Percentiles rank a stretch among this genome's conserved stretches.
Conservation (phyloP, 2,329 filamentous ascomycete species). For the Phialophora chinensis region DNA sequence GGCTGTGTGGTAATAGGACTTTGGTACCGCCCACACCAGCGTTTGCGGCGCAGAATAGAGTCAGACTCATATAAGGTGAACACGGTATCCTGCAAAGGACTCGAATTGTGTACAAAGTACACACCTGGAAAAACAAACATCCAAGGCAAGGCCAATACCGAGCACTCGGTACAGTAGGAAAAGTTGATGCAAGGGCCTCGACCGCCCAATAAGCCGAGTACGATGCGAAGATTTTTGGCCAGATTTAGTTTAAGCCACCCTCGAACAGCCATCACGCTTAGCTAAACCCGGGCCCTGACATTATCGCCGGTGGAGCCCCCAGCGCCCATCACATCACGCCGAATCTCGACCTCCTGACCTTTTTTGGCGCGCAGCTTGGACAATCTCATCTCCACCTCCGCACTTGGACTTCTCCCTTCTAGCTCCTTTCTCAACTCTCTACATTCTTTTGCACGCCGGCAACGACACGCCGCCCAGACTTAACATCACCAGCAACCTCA, state of each 20-base stretch:
- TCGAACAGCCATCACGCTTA: not conserved
- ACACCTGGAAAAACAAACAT: not conserved
- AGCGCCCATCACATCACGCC: not conserved
- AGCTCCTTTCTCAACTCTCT: not conserved
- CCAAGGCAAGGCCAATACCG: not conserved
- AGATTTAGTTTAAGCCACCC: constrained; percentile 8
- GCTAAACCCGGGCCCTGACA: constrained; percentile 16
- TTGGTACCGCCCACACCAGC: not conserved
- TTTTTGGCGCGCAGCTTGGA: constrained; percentile 4
- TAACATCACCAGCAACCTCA: constrained; percentile 24
- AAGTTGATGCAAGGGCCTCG: not conserved
- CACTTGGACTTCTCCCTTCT: constrained; percentile 12
- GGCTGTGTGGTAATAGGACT: not conserved
- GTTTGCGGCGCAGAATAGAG: not conserved
- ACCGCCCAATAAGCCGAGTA: not conserved
- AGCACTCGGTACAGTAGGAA: not conserved
- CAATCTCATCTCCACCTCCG: constrained; percentile 16
- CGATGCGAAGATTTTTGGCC: not conserved
- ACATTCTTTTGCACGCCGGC: constrained; percentile 4
- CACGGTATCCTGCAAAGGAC: not conserved
- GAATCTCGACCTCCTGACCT: constrained; percentile 11
- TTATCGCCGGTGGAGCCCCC: constrained; percentile 10
- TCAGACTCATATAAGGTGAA: not conserved
- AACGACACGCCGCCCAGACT: constrained; percentile 6
- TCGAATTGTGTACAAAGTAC: no score